A percentile compares a stretch with the other conserved stretches of the same genome.
Conservation (phyloP, 257 asterid species). For the Penstemon barbatus region DNA sequence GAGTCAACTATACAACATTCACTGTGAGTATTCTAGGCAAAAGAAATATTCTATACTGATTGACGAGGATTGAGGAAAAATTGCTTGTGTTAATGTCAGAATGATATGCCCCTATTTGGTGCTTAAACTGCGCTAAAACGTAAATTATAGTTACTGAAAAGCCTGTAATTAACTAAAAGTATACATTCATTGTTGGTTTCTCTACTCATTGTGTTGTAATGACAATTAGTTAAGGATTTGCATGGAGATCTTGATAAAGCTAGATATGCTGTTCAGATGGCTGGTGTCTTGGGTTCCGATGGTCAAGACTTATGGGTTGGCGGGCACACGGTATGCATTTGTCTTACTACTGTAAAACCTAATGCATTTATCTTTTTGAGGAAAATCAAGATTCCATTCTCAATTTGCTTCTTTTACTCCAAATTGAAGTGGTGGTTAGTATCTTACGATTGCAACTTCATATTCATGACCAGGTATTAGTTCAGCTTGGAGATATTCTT, state of each 20-base stretch:
- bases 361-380: conserved; percentile 10
- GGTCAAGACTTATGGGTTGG: conserved; percentile 65
- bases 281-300: conserved; percentile 82
- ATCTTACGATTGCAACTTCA: conserved; percentile 21
- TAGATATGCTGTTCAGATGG: conserved; percentile 87
- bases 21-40: not conserved
- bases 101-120: too few relatives aligned
- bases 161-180: conserved; percentile 4
- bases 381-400: not conserved
- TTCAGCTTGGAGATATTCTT: conserved; percentile 95
- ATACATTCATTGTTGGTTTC: conserved; percentile 4
- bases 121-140: not conserved
- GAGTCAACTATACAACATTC: not conserved
- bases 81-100: too few relatives aligned
- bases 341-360: not conserved
- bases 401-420: not conserved
- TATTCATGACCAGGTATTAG: conserved; percentile 57
- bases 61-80: not conserved
- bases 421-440: not conserved
- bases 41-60: not conserved
- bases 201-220: conserved; percentile 23
- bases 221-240: conserved; percentile 78
- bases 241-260: conserved; percentile 95
- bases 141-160: conserved; percentile 1
- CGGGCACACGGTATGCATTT: conserved; percentile 70